Base-by-base conservation (phyloP, 306 rosid genomes). In the Hippophae gyantsensis region DNA sequence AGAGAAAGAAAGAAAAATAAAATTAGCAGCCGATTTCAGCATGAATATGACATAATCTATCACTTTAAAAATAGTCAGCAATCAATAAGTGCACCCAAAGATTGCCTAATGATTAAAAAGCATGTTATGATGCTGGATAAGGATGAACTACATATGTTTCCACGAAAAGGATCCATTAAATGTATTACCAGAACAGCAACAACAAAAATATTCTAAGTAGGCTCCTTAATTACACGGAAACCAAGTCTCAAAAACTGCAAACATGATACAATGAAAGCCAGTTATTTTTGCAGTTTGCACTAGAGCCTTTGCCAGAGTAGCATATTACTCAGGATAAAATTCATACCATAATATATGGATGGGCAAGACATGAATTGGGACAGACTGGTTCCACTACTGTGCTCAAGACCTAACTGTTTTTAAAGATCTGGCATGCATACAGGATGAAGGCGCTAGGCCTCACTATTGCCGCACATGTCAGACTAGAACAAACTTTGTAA, bases 21-120 rank as follows among this genome's bases (percentile, higher is more conserved):
- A 9, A 25, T 43, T 42, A 9, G 48, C 43, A 23, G 48, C 66
- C 63, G 48, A 42, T 68, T 47, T 52, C 7, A 61, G 18, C 43
- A 25, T 42, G 11, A 9, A 9, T 3, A 47, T 10, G 50, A 0
- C 57, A 18, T 18, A 66, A 63, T 62, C 48, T 46, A 58, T 54
- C 38, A 32, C 38, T 53, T 11, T 25, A 66, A 0, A 47, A 47
- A 7, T 47, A 6, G 10, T 7, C 13, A 47, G 1, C 50, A 49
- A 49, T 49, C 53, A 5, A 49, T 49, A 32, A 32, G 38, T 4
- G 53, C 53, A 13, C 63, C 45, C 23, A 65, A 9, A 40, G 13
- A 66, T 50, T 50, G 58, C 54, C 6, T 18, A 12, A 51, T 49
- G 62, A 54, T 5, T 26, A 45, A 42, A 60, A 47, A 43, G 12